Evolutionary conservation across 108 stramenopile species (phyloP).

Genomic region (Pseudonitzschia multistriata): DNA sequence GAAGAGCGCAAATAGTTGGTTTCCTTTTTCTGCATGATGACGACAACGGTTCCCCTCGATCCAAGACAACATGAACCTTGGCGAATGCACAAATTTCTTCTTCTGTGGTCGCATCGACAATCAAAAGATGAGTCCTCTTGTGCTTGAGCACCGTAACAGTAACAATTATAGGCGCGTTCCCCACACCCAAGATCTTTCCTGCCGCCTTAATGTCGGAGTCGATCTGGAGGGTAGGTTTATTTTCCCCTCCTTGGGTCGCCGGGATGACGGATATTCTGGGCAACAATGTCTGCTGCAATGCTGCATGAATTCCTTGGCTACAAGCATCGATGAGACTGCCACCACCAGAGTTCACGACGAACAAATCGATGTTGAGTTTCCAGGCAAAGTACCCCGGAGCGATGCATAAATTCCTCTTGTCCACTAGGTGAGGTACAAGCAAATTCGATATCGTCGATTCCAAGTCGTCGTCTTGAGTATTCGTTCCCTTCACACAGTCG

Average conservation of each 20-base stretch:
- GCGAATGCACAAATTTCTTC: constrained; percentile 68
- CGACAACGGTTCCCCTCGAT: constrained; percentile 24
- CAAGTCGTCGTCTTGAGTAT: constrained; percentile 33
- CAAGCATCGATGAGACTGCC: constrained; percentile 58
- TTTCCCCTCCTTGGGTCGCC: constrained; percentile 20
- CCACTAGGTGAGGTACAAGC: constrained; percentile 51
- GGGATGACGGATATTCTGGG: constrained; percentile 41
- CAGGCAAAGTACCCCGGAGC: constrained; percentile 63
- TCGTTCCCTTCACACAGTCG: constrained; percentile 43
- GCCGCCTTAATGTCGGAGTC: constrained; percentile 56
- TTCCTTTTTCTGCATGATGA: background rate
- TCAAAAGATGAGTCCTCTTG: constrained; percentile 29
- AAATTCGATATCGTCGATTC: constrained; percentile 50
- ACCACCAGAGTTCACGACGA: constrained; percentile 57
- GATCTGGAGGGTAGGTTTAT: constrained; percentile 32
- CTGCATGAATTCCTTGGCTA: constrained; percentile 55
- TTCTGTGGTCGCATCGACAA: constrained; percentile 64
- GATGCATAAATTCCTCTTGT: constrained; percentile 45
- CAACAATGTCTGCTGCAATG: constrained; percentile 46
- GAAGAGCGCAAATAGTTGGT: constrained; percentile 50
- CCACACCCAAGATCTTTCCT: constrained; percentile 39
- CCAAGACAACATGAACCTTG: constrained; percentile 59
- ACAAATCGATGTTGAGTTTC: constrained; percentile 59
- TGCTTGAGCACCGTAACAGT: constrained; percentile 47
- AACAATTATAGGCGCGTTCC: constrained; percentile 54